Base-by-base conservation (phyloP, 2,329 filamentous ascomycete genomes). In the Claviceps monticola region DNA sequence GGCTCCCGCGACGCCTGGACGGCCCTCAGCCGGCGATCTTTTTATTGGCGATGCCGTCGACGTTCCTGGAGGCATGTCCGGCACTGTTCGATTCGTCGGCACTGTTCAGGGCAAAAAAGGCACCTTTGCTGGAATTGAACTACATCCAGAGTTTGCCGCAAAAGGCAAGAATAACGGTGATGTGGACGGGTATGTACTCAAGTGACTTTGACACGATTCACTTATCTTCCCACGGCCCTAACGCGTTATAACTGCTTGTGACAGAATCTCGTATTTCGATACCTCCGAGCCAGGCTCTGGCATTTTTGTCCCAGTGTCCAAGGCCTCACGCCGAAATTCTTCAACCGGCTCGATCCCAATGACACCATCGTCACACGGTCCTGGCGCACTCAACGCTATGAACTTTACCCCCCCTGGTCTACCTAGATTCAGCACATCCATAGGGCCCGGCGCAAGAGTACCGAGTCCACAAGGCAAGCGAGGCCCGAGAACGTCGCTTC, bases 91-190 rank as follows among this genome's bases (percentile, higher is more conserved):
- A 64, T 98, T 95, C 64, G 74, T 97, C 55, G 93, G 93, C 45
- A 74, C 75, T 41, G 91, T 98, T 42, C 80, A 83, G 59, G 90
- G 90, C 56, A 96, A 95, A 73, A 88, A 86, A 59, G 93, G 93
- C 49, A 79, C 80, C 19, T 98, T 98, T 73, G 89, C 88, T 36
- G 93, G 93, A 46, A 87, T 98, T 38, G 93, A 98, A 68, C 75
- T 98, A 56, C 81, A 84, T 61, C 73, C 79, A 50, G 86, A 95
- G 58, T 94, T 84, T 71, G 86, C 89, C 37, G 68, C 76, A 49
- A 80, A 85, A 63, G 93, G 93, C 37, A 98, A 98, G 74, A 98
- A 98, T 64, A 94, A 80, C 61, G 93, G 93, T 56, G 90, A 95
- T 66, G 93, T 97, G 51, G 91, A 97, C 59, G 93, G 91, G 87